Base-by-base conservation (phyloP, 2,329 filamentous ascomycete species). In the Aureobasidium sp. region DNA sequence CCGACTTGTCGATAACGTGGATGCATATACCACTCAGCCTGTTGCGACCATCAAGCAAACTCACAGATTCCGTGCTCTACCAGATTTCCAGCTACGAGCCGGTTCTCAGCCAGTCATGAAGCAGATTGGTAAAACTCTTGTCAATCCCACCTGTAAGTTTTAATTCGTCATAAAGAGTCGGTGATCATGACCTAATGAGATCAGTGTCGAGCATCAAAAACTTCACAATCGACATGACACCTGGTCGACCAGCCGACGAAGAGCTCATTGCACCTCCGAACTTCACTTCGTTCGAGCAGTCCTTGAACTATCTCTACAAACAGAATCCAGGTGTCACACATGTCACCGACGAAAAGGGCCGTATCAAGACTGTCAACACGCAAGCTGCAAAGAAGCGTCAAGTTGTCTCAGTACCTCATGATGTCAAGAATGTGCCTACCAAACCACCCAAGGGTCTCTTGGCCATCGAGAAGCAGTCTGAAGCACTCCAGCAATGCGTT, bases 1-100 rank as follows among this genome's bases (percentile, higher is more conserved):
- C 42, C 68, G 72, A 36, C 67, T 79, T 40, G 71, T 69, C 33
- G 74, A 77, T 58, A 74, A 72, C 53, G 61, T 68, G 40, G 69
- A 67, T 18, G 67, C 64, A 11, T 76, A 77, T 66, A 64, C 47
- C 1, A 68, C 76, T 51, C 67, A 75, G 56, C 67, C 75, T 10
- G 64, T 78, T 18, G 76, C 94, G 10, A 79, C 89, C 25, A 87
- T 98, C 67, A 88, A 90, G 64, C 89, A 93, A 71, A 96, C 92
- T 1, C 94, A 98, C 82, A 89, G 95, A 43, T 99, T 97, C 78
- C 88, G 95, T 75, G 88, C 87, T 38, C 85, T 97, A 69, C 91
- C 94, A 11, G 95, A 98, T 78, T 97, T 97, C 74, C 93, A 97
- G 73, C 64, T 77, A 50, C 71, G 70, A 38, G 71, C 68, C 38